Evolutionary conservation across 306 rosid species (phyloP).

Genomic region (Trifolium repens): DNA sequence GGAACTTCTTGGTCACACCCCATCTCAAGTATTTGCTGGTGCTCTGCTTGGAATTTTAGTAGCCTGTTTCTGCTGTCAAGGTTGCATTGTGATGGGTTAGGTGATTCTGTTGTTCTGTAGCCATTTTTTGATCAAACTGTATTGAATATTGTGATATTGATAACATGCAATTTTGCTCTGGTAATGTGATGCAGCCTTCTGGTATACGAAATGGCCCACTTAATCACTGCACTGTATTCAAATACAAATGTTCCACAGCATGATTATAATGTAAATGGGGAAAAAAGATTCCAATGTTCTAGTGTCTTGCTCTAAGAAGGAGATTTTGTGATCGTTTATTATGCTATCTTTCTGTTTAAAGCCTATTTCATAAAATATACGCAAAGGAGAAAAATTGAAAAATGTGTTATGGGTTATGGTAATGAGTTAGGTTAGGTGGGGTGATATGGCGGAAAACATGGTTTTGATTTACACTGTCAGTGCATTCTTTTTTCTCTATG

Average conservation of each 20-base stretch:
- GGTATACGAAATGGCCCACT: background rate
- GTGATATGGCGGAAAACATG: no score
- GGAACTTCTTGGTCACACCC: slow-evolving; percentile 92
- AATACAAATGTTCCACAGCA: slow-evolving; percentile 16
- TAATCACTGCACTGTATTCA: slow-evolving; percentile 10
- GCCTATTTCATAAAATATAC: no score
- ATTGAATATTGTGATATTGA: background rate
- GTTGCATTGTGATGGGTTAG: slow-evolving; percentile 50
- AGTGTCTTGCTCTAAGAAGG: background rate
- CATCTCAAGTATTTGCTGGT: slow-evolving; percentile 87
- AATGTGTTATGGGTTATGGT: no score
- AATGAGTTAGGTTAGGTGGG: no score
- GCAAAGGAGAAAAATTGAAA: no score
- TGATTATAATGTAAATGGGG: slow-evolving; percentile 21
- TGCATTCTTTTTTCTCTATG: no score
- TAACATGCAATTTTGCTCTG: slow-evolving; percentile 23
- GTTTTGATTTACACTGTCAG: no score
- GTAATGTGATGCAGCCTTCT: slow-evolving; percentile 20
- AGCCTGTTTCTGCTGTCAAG: slow-evolving; percentile 76
- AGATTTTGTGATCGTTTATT: background rate
- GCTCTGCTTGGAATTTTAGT: slow-evolving; percentile 78
- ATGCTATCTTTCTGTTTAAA: background rate
- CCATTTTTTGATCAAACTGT: slow-evolving; percentile 35
- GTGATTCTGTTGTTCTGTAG: slow-evolving; percentile 17
- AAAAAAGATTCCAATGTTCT: background rate